Conservation (phyloP, 139 green algal genomes). For the Ettlia oleoabundans region DNA sequence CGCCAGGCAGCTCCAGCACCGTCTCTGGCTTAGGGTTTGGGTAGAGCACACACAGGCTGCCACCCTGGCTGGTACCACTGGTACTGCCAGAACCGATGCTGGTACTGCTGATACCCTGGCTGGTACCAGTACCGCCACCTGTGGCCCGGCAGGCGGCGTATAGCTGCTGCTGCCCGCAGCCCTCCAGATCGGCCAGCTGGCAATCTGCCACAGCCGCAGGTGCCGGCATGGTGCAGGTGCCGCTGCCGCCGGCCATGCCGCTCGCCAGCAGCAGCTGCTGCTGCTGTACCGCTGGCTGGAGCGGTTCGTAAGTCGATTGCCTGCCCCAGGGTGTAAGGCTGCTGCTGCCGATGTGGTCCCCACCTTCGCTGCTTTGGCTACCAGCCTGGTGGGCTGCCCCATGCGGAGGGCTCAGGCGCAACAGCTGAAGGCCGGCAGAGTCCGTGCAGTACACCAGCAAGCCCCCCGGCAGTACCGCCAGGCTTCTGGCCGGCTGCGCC, state of each 20-base stretch:
- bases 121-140: not conserved
- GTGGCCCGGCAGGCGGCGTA: slow-evolving; percentile 9
- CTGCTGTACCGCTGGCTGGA: slow-evolving; percentile 10
- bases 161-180: slow-evolving; percentile 13
- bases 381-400: not conserved
- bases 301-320: slow-evolving; percentile 7
- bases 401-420: not conserved
- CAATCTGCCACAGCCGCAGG: slow-evolving; percentile 10
- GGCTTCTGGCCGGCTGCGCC: not conserved
- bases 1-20: slow-evolving; percentile 26
- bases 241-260: not conserved
- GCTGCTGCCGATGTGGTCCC: not conserved
- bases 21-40: slow-evolving; percentile 23
- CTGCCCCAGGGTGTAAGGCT: not conserved
- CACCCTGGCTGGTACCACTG: not conserved
- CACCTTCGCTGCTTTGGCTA: not conserved
- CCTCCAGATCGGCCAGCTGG: slow-evolving; percentile 14
- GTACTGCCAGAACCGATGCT: not conserved
- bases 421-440: not conserved
- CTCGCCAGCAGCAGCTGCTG: not conserved
- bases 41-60: slow-evolving; percentile 21
- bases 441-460: slow-evolving; percentile 8
- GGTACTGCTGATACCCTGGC: not conserved
- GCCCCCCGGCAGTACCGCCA: not conserved
- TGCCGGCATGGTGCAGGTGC: not conserved